Evolutionary conservation across 2,329 filamentous ascomycete genomes (phyloP), one percentile per base, ranked within the genome.

Genomic region (Pleoardoris graminearum): DNA sequence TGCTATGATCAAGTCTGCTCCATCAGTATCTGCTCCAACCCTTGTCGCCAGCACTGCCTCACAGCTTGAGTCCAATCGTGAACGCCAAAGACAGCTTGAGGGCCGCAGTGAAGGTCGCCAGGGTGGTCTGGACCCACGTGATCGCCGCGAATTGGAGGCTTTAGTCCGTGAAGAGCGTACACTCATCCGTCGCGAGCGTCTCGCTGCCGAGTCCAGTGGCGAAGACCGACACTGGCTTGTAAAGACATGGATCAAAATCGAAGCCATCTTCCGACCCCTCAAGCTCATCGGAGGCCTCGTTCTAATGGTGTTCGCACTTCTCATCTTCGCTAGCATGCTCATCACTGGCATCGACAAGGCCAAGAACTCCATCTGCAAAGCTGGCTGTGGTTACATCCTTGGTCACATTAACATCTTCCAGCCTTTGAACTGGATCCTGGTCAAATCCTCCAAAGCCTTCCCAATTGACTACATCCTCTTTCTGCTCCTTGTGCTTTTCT

Each of bases 271-370:
- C 74, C 85, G 92, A 7, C 94, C 94, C 1, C 77, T 99, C 63
- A 96, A 96, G 77, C 84, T 97, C 36, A 73, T 97, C 12, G 88
- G 90, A 1, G 94, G 94, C 12, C 79, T 97, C 43, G 62, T 96
- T 0, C 77, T 97, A 2, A 80, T 97, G 27, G 60, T 91, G 1
- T 71, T 96, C 19, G 82, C 90, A 0, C 74, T 96, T 12, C 61
- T 96, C 36, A 82, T 95, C 61, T 96, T 91, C 82, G 82, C 88
- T 7, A 96, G 90, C 11, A 97, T 99, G 91, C 82, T 97, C 62
- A 89, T 97, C 69, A 97, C 93, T 0, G 89, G 86, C 61, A 91
- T 97, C 67, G 94, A 99, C 82, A 97, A 97, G 78, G 90, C 91
- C 30, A 92, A 89, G 73, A 97, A 97, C 77, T 97, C 92, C 3